Evolutionary conservation across 805 yeast genomes (phyloP).

Genomic region (Scheffersomyces ergatensis): DNA sequence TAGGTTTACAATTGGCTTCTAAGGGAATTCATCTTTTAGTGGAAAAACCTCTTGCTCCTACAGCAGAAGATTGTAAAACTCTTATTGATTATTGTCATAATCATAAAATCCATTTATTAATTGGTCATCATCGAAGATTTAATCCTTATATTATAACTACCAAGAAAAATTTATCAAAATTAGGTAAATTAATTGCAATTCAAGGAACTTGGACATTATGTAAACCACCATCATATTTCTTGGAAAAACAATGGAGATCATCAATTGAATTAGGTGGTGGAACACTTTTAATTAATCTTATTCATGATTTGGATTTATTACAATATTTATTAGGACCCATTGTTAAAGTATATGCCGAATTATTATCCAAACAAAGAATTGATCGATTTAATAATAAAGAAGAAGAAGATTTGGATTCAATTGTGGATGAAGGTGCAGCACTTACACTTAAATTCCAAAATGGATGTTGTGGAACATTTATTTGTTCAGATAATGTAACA

Average conservation of each 20-base stretch:
- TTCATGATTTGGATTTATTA: constrained; percentile 41
- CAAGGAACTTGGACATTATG: constrained; percentile 42
- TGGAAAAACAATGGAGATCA: constrained; percentile 38
- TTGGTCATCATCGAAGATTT: constrained; percentile 43
- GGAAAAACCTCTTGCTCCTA: constrained; percentile 39
- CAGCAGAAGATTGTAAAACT: constrained; percentile 31
- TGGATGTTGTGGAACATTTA: constrained; percentile 40
- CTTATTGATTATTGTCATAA: constrained; percentile 23
- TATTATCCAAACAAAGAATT: constrained; percentile 28
- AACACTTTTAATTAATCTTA: constrained; percentile 36
- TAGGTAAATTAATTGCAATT: constrained; percentile 34
- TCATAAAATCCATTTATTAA: constrained; percentile 28
- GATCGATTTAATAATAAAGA: constrained; percentile 36
- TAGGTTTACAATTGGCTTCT: constrained; percentile 31
- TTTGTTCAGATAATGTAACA: constrained; percentile 40
- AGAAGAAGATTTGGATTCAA: constrained; percentile 17
- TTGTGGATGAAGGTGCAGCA: constrained; percentile 43
- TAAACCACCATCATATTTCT: constrained; percentile 33
- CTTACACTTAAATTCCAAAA: constrained; percentile 34
- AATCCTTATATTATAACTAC: constrained; percentile 40
- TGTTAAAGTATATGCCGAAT: constrained; percentile 37
- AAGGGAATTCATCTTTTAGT: constrained; percentile 36
- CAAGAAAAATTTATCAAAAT: constrained; percentile 25
- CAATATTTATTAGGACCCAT: constrained; percentile 41
- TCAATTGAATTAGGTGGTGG: constrained; percentile 36